Conservation (phyloP, 2,329 filamentous ascomycete genomes). For the Pezicula neosporulosa region DNA sequence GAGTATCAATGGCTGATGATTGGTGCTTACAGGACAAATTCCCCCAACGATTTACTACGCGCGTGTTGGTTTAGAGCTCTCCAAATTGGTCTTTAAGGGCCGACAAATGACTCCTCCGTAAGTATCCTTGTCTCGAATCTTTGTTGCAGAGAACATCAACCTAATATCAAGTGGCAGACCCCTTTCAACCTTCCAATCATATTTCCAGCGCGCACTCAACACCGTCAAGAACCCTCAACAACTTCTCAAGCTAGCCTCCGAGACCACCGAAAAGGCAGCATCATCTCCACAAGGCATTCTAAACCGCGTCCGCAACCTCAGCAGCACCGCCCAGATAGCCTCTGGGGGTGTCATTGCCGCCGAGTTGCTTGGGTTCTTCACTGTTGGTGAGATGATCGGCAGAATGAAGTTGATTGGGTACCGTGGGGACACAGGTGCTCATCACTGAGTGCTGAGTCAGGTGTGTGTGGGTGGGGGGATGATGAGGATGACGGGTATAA, state of each 20-base stretch:
- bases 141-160: not conserved
- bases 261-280: slow-evolving; percentile 37
- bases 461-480: not conserved
- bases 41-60: slow-evolving; percentile 90
- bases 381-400: slow-evolving; percentile 94
- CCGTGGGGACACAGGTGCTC: slow-evolving; percentile 61
- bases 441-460: slow-evolving; percentile 41
- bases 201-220: slow-evolving; percentile 74
- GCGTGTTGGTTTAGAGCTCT: slow-evolving; percentile 81
- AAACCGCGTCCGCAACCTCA: slow-evolving; percentile 64
- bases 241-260: slow-evolving; percentile 46
- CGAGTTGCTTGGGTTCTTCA: slow-evolving; percentile 95
- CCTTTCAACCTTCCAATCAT: slow-evolving; percentile 77
- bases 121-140: slow-evolving; percentile 37
- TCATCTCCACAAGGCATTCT: slow-evolving; percentile 54
- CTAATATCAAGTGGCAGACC: slow-evolving; percentile 48
- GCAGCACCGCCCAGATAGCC: slow-evolving; percentile 66
- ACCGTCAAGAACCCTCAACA: slow-evolving; percentile 64
- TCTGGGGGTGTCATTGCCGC: slow-evolving; percentile 75
- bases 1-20: slow-evolving; percentile 18
- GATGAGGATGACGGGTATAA: not conserved
- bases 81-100: slow-evolving; percentile 80
- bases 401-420: slow-evolving; percentile 95
- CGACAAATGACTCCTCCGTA: slow-evolving; percentile 96
- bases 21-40: slow-evolving; percentile 61